These are phyloP conservation scores for Hyphopichia buzzinii DNA, from an alignment of 1,139 yeast genomes.

Conservation along the genomic window DNA sequence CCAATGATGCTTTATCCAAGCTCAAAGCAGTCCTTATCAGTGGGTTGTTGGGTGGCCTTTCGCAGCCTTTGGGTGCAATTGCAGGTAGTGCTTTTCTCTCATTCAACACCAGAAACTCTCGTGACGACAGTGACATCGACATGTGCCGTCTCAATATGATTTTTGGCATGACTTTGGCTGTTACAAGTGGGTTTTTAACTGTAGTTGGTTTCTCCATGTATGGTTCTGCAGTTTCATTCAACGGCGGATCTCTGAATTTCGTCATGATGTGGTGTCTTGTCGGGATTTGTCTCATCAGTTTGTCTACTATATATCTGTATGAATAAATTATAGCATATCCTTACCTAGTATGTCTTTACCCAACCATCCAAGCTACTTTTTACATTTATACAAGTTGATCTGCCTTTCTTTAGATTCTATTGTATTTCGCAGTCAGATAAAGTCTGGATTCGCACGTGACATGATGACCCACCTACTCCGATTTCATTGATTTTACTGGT, in stretches of 20 bases:
- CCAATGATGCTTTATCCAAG: constrained; percentile 36
- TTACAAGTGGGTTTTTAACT: constrained; percentile 81
- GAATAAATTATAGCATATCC: constrained; percentile 1
- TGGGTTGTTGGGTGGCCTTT: constrained; percentile 70
- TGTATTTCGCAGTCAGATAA: too few species aligned
- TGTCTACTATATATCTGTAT: constrained; percentile 16
- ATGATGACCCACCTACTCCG: not conserved
- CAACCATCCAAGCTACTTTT: too few species aligned
- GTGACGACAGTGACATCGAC: constrained; percentile 22
- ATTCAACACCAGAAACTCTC: constrained; percentile 27
- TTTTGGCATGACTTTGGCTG: constrained; percentile 65
- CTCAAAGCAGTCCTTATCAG: constrained; percentile 63
- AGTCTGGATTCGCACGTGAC: not conserved
- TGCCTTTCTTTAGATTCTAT: too few species aligned
- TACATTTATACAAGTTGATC: too few species aligned
- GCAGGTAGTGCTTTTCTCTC: constrained; percentile 60
- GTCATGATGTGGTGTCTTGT: constrained; percentile 53
- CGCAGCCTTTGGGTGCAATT: constrained; percentile 89
- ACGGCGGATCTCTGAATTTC: constrained; percentile 55
- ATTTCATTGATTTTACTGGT: not conserved
- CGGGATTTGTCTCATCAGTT: constrained; percentile 44
- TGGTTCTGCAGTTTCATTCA: constrained; percentile 66
- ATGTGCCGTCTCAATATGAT: constrained; percentile 36
- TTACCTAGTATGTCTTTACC: too few species aligned
- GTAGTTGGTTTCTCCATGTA: constrained; percentile 86